phyloP scores from a whole-genome alignment of 805 yeast species.

The Jamesozyma piceae region DNA sequence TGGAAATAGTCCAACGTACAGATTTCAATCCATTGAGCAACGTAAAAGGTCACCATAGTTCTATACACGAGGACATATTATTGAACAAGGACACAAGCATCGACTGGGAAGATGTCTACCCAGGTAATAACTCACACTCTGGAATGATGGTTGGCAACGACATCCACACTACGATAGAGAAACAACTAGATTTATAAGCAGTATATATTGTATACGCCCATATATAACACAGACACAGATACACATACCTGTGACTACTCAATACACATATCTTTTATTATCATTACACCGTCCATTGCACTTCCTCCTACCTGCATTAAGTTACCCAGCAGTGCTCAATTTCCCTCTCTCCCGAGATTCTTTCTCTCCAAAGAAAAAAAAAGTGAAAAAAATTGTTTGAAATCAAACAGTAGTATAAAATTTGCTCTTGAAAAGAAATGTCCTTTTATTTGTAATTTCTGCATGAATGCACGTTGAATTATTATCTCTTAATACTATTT shows the following conservation, averaged over 20 bases:
- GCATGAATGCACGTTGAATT: not conserved
- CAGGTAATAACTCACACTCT: constrained; percentile 32
- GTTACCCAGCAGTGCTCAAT: no score
- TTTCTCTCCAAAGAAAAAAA: no score
- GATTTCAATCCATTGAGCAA: constrained; percentile 61
- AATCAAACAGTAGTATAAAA: no score
- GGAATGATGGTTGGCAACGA: constrained; percentile 38
- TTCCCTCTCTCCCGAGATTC: no score
- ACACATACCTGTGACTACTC: not conserved
- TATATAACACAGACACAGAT: not conserved
- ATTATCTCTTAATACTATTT: not conserved
- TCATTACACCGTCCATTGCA: no score
- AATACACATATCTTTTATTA: not conserved
- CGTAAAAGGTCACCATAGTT: constrained; percentile 8
- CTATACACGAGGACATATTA: constrained; percentile 68
- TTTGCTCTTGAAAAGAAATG: no score
- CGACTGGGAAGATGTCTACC: constrained; percentile 92
- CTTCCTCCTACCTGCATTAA: no score
- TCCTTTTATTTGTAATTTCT: no score
- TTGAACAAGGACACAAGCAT: constrained; percentile 64
- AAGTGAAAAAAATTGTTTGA: no score
- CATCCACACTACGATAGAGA: constrained; percentile 70
- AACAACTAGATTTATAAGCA: constrained; percentile 42
- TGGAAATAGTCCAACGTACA: constrained; percentile 57
- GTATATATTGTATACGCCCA: not conserved